These are phyloP conservation scores for Trichaptum fuscoviolaceum DNA, from an alignment of 768 basidiomycete species.

Conservation along the genomic window DNA sequence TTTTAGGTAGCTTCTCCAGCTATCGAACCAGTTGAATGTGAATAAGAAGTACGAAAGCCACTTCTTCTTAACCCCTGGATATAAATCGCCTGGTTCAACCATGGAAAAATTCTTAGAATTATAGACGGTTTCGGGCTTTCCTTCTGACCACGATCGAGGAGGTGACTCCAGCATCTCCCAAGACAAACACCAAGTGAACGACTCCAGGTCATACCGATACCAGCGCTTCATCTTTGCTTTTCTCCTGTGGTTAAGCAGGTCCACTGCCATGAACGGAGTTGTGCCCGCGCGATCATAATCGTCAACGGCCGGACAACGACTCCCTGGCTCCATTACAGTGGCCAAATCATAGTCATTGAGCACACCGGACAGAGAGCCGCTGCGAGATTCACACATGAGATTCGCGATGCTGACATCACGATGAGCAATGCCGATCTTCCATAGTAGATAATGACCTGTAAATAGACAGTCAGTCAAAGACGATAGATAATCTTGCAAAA, in stretches of 20 bases:
- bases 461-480: neutral
- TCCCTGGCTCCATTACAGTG: slow-evolving; percentile 7
- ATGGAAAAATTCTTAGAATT: neutral
- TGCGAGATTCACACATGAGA: slow-evolving; percentile 22
- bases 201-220: slow-evolving; percentile 30
- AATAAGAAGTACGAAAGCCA: neutral
- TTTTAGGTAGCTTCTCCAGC: neutral
- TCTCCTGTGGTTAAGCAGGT: slow-evolving; percentile 19
- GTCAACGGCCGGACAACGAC: neutral
- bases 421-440: slow-evolving; percentile 23
- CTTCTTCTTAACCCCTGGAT: neutral
- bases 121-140: neutral
- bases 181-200: slow-evolving; percentile 26
- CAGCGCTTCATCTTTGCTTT: slow-evolving; percentile 14
- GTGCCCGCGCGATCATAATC: slow-evolving; percentile 20
- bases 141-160: neutral
- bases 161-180: slow-evolving; percentile 9
- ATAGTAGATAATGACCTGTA: slow-evolving; percentile 24
- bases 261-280: slow-evolving; percentile 29
- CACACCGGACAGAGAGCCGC: slow-evolving; percentile 14
- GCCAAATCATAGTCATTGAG: slow-evolving; percentile 28
- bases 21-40: neutral
- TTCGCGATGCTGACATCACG: slow-evolving; percentile 28
- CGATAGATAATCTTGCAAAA: neutral
- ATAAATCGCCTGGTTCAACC: neutral